These are phyloP conservation scores for Furcasterigmium sp. DNA, from an alignment of 2,329 filamentous ascomycete genomes.

Conservation along the genomic window DNA sequence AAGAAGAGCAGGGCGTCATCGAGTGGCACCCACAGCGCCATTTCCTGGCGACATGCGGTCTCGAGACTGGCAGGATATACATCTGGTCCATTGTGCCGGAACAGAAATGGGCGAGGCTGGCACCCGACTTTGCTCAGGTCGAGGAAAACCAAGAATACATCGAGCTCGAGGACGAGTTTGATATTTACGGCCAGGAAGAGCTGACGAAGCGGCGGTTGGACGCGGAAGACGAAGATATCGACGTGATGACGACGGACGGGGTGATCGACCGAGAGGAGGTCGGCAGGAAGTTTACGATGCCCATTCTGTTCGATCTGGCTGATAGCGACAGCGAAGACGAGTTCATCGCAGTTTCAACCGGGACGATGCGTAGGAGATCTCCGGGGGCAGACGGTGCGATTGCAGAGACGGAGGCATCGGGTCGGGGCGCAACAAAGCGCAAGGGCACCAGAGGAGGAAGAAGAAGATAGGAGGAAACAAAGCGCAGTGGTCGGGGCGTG, in stretches of 20 bases:
- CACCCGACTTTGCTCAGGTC: slow-evolving; percentile 94
- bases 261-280: slow-evolving; percentile 50
- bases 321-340: slow-evolving; percentile 97
- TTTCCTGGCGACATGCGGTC: slow-evolving; percentile 81
- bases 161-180: slow-evolving; percentile 94
- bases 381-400: slow-evolving; percentile 64
- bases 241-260: slow-evolving; percentile 72
- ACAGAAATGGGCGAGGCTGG: slow-evolving; percentile 94
- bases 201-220: slow-evolving; percentile 87
- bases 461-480: slow-evolving; percentile 1
- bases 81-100: slow-evolving; percentile 94
- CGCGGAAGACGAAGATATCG: slow-evolving; percentile 87
- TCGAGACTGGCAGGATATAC: slow-evolving; percentile 90
- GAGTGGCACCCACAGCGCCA: slow-evolving; percentile 94
- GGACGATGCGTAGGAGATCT: slow-evolving; percentile 84
- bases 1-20: slow-evolving; percentile 92
- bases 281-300: slow-evolving; percentile 69
- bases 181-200: slow-evolving; percentile 93
- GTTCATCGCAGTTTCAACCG: slow-evolving; percentile 60
- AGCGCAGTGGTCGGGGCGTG: neutral
- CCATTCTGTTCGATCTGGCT: slow-evolving; percentile 85
- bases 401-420: slow-evolving; percentile 28
- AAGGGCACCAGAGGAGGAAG: slow-evolving; percentile 7
- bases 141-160: slow-evolving; percentile 98
- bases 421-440: neutral